Evolutionary conservation across 306 rosid genomes (phyloP).

Genomic region (Arachis hypogaea): DNA sequence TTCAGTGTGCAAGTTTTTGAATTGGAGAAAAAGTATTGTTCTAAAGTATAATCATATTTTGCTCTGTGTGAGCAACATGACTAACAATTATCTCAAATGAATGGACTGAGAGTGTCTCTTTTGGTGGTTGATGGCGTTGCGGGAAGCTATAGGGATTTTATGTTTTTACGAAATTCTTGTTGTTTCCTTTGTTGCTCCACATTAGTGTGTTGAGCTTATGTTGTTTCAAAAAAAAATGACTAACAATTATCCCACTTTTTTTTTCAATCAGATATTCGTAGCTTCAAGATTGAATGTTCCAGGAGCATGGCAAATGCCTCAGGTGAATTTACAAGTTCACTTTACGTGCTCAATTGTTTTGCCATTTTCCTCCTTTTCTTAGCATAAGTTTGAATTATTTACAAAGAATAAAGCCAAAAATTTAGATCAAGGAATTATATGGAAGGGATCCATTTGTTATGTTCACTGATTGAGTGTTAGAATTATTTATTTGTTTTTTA

Average conservation of each 20-base stretch:
- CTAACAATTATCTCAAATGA: neutral
- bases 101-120: too few species aligned
- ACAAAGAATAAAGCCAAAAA: neutral
- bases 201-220: too few species aligned
- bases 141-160: too few species aligned
- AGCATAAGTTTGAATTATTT: neutral
- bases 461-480: constrained; percentile 5
- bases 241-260: neutral
- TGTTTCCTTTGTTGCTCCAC: too few species aligned
- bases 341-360: constrained; percentile 27
- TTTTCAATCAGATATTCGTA: constrained; percentile 71
- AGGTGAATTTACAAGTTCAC: constrained; percentile 58
- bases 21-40: neutral
- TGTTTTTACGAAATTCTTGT: too few species aligned
- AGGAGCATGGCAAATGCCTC: constrained; percentile 99
- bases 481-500: too few species aligned
- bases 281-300: constrained; percentile 97
- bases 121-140: too few species aligned
- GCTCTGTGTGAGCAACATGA: constrained; percentile 8
- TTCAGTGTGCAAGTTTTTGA: neutral
- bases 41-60: too few species aligned
- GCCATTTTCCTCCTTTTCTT: neutral
- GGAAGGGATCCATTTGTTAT: neutral
- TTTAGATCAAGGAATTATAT: neutral
- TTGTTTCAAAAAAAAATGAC: neutral